A percentile compares a stretch with the other conserved stretches of the same genome.
Evolutionary conservation across 331 rosid genomes (phyloP).

Genomic region (Erythrophleum ivorense): DNA sequence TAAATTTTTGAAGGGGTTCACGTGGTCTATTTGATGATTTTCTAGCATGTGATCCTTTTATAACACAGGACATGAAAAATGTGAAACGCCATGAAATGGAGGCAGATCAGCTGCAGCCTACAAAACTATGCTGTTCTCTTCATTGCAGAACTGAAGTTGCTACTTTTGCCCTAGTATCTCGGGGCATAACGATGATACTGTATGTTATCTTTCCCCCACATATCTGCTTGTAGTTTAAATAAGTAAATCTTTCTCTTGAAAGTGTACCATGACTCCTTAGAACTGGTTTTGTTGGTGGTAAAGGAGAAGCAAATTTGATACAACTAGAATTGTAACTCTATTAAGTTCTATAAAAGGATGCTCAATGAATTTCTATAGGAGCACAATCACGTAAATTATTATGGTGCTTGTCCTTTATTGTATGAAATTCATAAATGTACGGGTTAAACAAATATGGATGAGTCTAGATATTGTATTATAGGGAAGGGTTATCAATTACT

Average conservation of each 20-base stretch:
- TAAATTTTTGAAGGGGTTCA: slow-evolving; percentile 8
- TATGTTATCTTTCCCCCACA: slow-evolving; percentile 5
- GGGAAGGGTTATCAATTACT: neutral
- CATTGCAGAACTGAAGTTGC: slow-evolving; percentile 36
- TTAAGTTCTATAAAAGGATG: neutral
- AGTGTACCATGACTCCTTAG: neutral
- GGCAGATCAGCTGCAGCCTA: slow-evolving; percentile 9
- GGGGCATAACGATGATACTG: slow-evolving; percentile 31
- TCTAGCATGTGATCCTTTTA: slow-evolving; percentile 37
- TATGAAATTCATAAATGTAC: neutral
- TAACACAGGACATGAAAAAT: slow-evolving; percentile 38
- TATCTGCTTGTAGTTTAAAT: slow-evolving; percentile 11
- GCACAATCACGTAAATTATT: neutral
- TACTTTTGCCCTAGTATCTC: neutral
- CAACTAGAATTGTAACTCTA: slow-evolving; percentile 5
- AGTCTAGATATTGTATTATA: no score
- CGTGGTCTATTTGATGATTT: slow-evolving; percentile 41
- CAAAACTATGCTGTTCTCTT: neutral
- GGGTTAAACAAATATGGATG: neutral
- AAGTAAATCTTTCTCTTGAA: neutral
- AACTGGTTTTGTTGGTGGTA: slow-evolving; percentile 28
- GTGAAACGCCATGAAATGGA: slow-evolving; percentile 38
- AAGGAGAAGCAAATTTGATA: neutral
- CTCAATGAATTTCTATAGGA: neutral
- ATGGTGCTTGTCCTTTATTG: neutral